These are phyloP conservation scores for Rhizopus delemar DNA, from an alignment of 371 early-diverging fungal species.

Conservation along the genomic window DNA sequence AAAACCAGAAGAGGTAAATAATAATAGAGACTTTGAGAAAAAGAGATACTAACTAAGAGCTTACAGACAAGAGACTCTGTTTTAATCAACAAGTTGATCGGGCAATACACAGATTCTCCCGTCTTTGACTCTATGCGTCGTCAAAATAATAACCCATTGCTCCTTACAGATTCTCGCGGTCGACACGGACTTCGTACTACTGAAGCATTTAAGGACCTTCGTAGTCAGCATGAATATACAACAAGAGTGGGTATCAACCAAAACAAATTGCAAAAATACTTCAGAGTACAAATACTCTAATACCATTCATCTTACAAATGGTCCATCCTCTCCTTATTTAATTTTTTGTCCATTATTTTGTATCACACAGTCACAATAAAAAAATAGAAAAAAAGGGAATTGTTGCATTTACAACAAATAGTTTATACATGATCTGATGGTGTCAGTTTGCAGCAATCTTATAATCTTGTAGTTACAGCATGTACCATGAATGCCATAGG, in stretches of 20 bases:
- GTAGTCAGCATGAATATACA: slow-evolving; percentile 65
- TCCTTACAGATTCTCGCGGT: slow-evolving; percentile 44
- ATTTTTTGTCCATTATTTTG: too few relatives aligned
- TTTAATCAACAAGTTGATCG: slow-evolving; percentile 53
- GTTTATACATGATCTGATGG: too few relatives aligned
- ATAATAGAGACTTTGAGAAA: not conserved
- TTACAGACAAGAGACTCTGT: slow-evolving; percentile 47
- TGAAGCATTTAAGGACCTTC: slow-evolving; percentile 59
- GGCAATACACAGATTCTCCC: slow-evolving; percentile 45
- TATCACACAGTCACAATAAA: too few relatives aligned
- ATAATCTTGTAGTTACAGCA: too few relatives aligned
- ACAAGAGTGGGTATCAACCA: slow-evolving; percentile 77
- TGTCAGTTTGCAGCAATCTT: too few relatives aligned
- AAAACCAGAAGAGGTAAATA: slow-evolving; percentile 59
- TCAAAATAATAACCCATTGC: slow-evolving; percentile 19
- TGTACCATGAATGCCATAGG: too few relatives aligned
- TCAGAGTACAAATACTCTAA: slow-evolving; percentile 78
- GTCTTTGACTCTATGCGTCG: slow-evolving; percentile 42
- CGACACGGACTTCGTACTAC: slow-evolving; percentile 25
- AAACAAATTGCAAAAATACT: slow-evolving; percentile 86
- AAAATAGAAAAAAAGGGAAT: too few relatives aligned
- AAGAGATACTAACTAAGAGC: slow-evolving; percentile 1
- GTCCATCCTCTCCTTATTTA: too few relatives aligned
- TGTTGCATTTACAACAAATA: too few relatives aligned
- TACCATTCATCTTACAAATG: not conserved